Conservation (phyloP, 2,329 filamentous ascomycete species). For the Clarireedia homoeocarpa region DNA sequence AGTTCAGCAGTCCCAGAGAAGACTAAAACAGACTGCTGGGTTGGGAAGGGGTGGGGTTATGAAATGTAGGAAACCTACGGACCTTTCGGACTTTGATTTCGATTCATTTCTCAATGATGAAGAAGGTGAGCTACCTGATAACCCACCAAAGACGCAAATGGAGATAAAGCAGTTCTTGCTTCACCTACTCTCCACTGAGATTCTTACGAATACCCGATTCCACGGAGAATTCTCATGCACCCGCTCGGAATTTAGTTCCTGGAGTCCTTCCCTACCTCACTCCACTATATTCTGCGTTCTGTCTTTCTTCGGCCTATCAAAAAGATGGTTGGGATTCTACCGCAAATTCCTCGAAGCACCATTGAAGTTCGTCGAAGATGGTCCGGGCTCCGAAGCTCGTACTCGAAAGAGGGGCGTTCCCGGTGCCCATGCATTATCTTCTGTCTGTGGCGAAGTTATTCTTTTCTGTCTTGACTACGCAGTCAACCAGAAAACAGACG, state of each 20-base stretch:
- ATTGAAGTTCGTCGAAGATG: conserved; percentile 48
- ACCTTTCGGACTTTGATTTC: too few relatives aligned
- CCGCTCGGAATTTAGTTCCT: conserved; percentile 50
- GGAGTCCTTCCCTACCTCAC: conserved; percentile 52
- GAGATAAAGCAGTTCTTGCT: conserved; percentile 49
- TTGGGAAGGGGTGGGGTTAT: too few relatives aligned
- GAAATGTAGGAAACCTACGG: too few relatives aligned
- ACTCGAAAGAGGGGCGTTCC: conserved; percentile 50
- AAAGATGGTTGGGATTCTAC: conserved; percentile 53
- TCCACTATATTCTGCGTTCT: conserved; percentile 48
- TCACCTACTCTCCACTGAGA: conserved; percentile 47
- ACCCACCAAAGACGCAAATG: conserved; percentile 29
- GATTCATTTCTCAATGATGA: neutral
- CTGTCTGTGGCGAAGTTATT: conserved; percentile 50
- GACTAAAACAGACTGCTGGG: too few relatives aligned
- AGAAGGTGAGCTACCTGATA: conserved; percentile 9
- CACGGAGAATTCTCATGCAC: conserved; percentile 46
- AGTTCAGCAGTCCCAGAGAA: too few relatives aligned
- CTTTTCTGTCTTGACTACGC: conserved; percentile 60
- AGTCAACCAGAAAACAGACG: conserved; percentile 50
- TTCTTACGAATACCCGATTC: conserved; percentile 41
- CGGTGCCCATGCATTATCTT: conserved; percentile 49
- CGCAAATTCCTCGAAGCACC: conserved; percentile 50
- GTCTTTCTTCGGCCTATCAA: conserved; percentile 50
- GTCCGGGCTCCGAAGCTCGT: conserved; percentile 34